Evolutionary conservation across 805 yeast genomes (phyloP).

Genomic region (Wickerhamiella kazuoi): DNA sequence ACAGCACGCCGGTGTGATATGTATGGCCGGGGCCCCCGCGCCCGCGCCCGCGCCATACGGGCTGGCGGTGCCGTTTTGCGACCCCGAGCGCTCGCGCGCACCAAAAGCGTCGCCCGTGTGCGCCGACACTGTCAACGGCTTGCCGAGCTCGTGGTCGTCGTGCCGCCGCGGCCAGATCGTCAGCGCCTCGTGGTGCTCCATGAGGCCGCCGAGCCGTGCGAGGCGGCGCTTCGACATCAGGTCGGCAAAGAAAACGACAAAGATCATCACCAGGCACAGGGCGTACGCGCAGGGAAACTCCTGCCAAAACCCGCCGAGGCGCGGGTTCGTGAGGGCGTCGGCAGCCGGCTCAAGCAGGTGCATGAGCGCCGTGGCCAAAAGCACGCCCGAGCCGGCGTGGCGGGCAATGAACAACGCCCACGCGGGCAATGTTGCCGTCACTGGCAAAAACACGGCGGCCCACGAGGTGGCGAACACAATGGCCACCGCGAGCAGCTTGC

Average conservation of each 20-base stretch:
- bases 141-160: neutral
- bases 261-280: slow-evolving; percentile 4
- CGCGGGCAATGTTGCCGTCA: slow-evolving; percentile 1
- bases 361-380: slow-evolving; percentile 53
- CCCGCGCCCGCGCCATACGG: no score
- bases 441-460: slow-evolving; percentile 6
- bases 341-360: slow-evolving; percentile 31
- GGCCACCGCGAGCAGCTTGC: neutral
- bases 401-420: slow-evolving; percentile 2
- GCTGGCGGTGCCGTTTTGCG: slow-evolving; percentile 5
- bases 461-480: slow-evolving; percentile 1
- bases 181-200: neutral
- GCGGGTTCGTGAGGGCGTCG: slow-evolving; percentile 3
- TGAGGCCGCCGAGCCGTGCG: neutral
- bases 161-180: neutral
- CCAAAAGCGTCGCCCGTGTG: slow-evolving; percentile 13
- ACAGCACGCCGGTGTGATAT: neutral
- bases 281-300: slow-evolving; percentile 6
- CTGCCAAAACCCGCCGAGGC: neutral
- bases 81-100: slow-evolving; percentile 4
- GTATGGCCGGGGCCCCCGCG: no score
- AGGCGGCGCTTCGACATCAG: slow-evolving; percentile 3
- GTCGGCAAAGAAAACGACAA: slow-evolving; percentile 4
- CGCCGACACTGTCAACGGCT: slow-evolving; percentile 14
- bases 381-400: slow-evolving; percentile 57